Evolutionary conservation across 495 filamentous ascomycete genomes (phyloP).

Genomic region (Cetradonia linearis): DNA sequence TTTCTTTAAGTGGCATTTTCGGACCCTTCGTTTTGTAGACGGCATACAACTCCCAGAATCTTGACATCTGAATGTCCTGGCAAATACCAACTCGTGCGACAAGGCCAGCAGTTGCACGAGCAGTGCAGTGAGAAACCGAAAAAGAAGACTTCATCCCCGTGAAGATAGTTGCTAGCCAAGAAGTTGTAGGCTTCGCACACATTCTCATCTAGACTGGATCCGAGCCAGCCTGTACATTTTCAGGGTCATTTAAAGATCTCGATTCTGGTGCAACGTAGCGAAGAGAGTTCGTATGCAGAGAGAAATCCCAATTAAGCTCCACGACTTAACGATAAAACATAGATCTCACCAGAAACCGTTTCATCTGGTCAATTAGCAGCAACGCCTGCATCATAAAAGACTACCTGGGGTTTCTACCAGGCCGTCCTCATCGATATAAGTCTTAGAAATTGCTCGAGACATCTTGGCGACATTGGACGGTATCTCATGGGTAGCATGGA

Average conservation of each 20-base stretch:
- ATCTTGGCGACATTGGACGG: slow-evolving; percentile 39
- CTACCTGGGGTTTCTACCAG: slow-evolving; percentile 36
- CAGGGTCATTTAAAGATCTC: background rate
- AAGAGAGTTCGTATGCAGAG: background rate
- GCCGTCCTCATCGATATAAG: slow-evolving; percentile 21
- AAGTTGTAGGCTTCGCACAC: slow-evolving; percentile 43
- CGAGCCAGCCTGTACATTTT: slow-evolving; percentile 24
- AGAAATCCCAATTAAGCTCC: background rate
- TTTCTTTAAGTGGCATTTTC: slow-evolving; percentile 20
- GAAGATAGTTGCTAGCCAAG: slow-evolving; percentile 39
- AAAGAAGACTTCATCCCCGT: slow-evolving; percentile 47
- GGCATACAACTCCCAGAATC: slow-evolving; percentile 28
- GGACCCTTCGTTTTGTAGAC: slow-evolving; percentile 25
- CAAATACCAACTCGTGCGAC: slow-evolving; percentile 38
- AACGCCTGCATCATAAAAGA: slow-evolving; percentile 47
- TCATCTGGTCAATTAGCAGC: slow-evolving; percentile 24
- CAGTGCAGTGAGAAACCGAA: slow-evolving; percentile 52
- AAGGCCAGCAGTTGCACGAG: slow-evolving; percentile 42
- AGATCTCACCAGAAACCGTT: slow-evolving; percentile 9
- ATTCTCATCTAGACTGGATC: slow-evolving; percentile 36
- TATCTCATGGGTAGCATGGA: slow-evolving; percentile 18
- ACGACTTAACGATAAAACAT: background rate
- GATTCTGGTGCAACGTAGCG: background rate
- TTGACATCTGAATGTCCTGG: slow-evolving; percentile 26
- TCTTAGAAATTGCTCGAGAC: slow-evolving; percentile 28